Conservation (phyloP, 345 rosid genomes). For the Brassica rapa region DNA sequence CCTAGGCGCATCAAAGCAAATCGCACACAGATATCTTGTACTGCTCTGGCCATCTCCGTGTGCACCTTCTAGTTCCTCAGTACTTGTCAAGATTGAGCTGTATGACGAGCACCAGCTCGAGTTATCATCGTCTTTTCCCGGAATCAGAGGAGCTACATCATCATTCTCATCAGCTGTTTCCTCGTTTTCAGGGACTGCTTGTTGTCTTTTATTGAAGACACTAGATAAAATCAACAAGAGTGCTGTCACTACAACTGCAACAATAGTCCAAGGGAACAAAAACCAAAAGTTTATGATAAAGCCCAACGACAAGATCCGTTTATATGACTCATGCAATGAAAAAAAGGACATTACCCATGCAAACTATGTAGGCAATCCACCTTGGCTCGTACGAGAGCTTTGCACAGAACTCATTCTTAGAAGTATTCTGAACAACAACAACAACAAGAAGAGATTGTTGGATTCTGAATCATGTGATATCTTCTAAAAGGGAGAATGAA, state of each 20-base stretch:
- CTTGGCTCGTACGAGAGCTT: constrained; percentile 84
- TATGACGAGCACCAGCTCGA: constrained; percentile 95
- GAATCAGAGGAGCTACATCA: constrained; percentile 74
- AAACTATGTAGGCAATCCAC: constrained; percentile 84
- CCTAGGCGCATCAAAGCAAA: constrained; percentile 97
- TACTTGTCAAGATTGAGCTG: constrained; percentile 75
- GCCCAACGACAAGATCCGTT: background rate
- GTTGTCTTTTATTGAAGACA: constrained; percentile 61
- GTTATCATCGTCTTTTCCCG: constrained; percentile 79
- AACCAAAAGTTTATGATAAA: background rate
- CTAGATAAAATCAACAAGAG: constrained; percentile 62
- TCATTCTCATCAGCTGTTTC: constrained; percentile 40
- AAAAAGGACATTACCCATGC: constrained; percentile 59
- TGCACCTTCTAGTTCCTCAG: constrained; percentile 64
- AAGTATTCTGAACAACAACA: constrained; percentile 53
- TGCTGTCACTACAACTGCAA: constrained; percentile 68
- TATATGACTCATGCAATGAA: background rate
- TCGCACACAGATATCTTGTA: constrained; percentile 89
- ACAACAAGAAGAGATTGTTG: constrained; percentile 9
- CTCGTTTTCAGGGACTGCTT: constrained; percentile 39
- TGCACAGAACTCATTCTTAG: constrained; percentile 59
- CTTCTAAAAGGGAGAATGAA: constrained; percentile 7
- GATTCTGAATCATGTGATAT: background rate
- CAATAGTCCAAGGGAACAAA: constrained; percentile 18
- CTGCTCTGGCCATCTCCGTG: constrained; percentile 65